Evolutionary conservation across 2,329 filamentous ascomycete genomes (phyloP), one percentile per base, ranked within the genome.

Genomic region (Epichloe typhina): DNA sequence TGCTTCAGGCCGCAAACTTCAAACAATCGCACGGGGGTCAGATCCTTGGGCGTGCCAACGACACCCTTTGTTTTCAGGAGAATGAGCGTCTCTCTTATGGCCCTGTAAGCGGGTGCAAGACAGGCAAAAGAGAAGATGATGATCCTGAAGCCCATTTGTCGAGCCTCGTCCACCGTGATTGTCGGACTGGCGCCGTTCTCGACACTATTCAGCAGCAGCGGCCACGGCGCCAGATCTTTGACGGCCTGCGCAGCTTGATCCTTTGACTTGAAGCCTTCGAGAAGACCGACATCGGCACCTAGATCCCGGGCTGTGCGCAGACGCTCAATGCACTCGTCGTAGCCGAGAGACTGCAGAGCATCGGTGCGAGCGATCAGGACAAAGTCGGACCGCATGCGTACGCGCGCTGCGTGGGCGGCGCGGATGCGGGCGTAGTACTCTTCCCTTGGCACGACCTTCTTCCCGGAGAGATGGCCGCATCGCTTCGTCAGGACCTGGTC

Each of bases 361-460:
- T 84, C 81, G 0, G 80, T 84, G 9, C 81, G 72, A 0, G 80
- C 80, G 53, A 84, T 83, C 50, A 84, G 72, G 15, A 84, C 72
- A 47, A 84, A 80, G 55, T 83, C 80, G 15, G 70, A 70, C 11
- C 68, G 67, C 33, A 74, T 60, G 17, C 68, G 64, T 13, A 71
- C 63, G 5, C 78, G 68, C 1, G 79, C 76, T 4, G 69, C 65
- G 35, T 67, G 68, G 0, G 79, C 79, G 0, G 80, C 80, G 3
- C 74, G 69, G 57, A 84, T 78, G 0, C 81, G 70, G 5, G 69
- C 63, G 37, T 72, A 64, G 56, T 72, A 83, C 36, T 74, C 72
- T 1, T 74, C 70, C 0, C 62, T 56, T 1, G 66, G 60, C n/a
- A 84, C 80, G 5, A 84, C 66, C 53, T 78, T 70, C 62, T 85